A percentile compares a stretch with the other conserved stretches of the same genome.
Evolutionary conservation across 805 yeast genomes (phyloP).

Genomic region (Candida pini): DNA sequence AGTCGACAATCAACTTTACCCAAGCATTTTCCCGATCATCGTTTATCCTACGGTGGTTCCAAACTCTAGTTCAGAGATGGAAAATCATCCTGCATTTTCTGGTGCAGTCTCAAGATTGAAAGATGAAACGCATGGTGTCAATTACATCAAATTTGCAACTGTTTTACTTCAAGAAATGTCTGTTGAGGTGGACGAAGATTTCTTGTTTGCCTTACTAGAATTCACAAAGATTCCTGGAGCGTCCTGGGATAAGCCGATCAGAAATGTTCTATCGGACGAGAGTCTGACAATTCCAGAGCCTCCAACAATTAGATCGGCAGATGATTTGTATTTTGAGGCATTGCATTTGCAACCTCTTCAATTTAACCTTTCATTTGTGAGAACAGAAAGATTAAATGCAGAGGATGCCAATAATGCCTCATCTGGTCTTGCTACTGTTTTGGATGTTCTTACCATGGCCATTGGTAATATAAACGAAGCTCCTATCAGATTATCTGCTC

Average conservation of each 20-base stretch:
- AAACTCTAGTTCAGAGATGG: slow-evolving; percentile 75
- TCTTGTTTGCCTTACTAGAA: slow-evolving; percentile 74
- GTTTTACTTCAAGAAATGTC: slow-evolving; percentile 85
- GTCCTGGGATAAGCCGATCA: slow-evolving; percentile 49
- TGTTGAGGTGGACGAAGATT: slow-evolving; percentile 90
- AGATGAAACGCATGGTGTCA: slow-evolving; percentile 87
- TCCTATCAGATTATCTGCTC: slow-evolving; percentile 82
- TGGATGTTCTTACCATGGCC: slow-evolving; percentile 91
- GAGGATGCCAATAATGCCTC: slow-evolving; percentile 53
- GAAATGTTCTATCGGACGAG: slow-evolving; percentile 51
- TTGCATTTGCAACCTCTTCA: slow-evolving; percentile 90
- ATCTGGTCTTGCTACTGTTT: slow-evolving; percentile 66
- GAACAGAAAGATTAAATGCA: slow-evolving; percentile 73
- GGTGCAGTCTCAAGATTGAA: slow-evolving; percentile 78
- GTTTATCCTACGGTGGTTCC: slow-evolving; percentile 89
- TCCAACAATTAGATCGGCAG: slow-evolving; percentile 39
- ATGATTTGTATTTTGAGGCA: slow-evolving; percentile 87
- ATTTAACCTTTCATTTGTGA: slow-evolving; percentile 81
- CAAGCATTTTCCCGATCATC: slow-evolving; percentile 82
- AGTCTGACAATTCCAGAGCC: slow-evolving; percentile 69
- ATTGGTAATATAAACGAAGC: slow-evolving; percentile 97
- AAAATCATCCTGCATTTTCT: slow-evolving; percentile 85
- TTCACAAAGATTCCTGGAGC: slow-evolving; percentile 80
- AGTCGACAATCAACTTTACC: slow-evolving; percentile 85
- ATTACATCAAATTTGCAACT: slow-evolving; percentile 88